A percentile compares a stretch with the other conserved stretches of the same genome.
phyloP scores from a whole-genome alignment of 805 yeast species.

The Yarrowia sp. region DNA sequence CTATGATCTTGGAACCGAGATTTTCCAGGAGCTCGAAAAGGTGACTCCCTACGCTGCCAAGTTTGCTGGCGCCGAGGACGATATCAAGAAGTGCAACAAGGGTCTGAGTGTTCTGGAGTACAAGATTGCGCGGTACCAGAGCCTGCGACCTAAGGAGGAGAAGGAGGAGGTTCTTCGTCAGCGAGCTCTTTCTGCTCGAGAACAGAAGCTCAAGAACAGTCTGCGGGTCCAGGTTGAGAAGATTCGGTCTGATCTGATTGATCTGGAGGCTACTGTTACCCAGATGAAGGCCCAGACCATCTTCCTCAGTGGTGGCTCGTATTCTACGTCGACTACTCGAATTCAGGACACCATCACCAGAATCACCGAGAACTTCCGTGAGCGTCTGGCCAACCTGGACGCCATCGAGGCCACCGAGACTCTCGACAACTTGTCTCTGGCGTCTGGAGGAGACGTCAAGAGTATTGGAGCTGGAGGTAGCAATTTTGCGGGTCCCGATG shows the following conservation, averaged over 20 bases:
- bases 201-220: constrained; percentile 22
- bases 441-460: constrained; percentile 16
- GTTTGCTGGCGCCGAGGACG: constrained; percentile 3
- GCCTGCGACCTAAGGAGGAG: constrained; percentile 6
- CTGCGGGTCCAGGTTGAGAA: constrained; percentile 13
- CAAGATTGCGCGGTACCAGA: constrained; percentile 25
- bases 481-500: constrained; percentile 2
- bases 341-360: constrained; percentile 15
- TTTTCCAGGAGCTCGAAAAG: constrained; percentile 13
- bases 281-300: constrained; percentile 34
- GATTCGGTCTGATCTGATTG: background rate
- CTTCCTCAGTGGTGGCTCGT: constrained; percentile 10
- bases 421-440: constrained; percentile 16
- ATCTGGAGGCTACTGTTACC: constrained; percentile 20
- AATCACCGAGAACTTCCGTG: constrained; percentile 15
- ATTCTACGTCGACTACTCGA: constrained; percentile 13
- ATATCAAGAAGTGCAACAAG: constrained; percentile 23
- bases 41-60: constrained; percentile 12
- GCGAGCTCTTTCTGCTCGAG: constrained; percentile 29
- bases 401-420: constrained; percentile 26
- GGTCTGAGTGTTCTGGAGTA: constrained; percentile 7
- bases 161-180: constrained; percentile 25
- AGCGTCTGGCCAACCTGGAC: constrained; percentile 23
- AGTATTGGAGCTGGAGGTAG: background rate
- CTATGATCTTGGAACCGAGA: background rate